Conservation (phyloP, 805 yeast species). For the Candida ficus region DNA sequence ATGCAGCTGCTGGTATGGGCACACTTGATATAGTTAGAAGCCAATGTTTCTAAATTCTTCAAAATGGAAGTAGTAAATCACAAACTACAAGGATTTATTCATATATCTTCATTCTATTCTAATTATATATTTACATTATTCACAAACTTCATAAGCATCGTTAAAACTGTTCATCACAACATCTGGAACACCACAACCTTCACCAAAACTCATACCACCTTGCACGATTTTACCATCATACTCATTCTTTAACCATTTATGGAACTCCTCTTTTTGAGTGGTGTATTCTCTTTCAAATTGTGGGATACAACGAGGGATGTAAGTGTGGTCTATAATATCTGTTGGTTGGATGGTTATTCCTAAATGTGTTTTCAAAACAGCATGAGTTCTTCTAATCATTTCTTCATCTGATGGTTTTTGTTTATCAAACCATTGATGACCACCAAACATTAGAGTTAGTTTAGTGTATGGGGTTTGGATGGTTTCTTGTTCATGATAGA, state of each 20-base stretch:
- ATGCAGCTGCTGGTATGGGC: neutral
- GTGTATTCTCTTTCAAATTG: conserved; percentile 72
- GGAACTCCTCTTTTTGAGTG: conserved; percentile 33
- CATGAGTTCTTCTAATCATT: conserved; percentile 28
- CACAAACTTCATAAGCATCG: conserved; percentile 35
- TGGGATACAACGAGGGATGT: conserved; percentile 65
- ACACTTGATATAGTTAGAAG: too few relatives aligned
- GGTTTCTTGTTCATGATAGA: conserved; percentile 19
- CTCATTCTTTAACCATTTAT: conserved; percentile 27
- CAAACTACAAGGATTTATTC: too few relatives aligned
- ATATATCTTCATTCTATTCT: too few relatives aligned
- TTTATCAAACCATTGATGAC: conserved; percentile 36
- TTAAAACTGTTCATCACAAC: conserved; percentile 62
- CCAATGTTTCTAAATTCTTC: too few relatives aligned
- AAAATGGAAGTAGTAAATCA: too few relatives aligned
- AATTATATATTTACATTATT: conserved; percentile 1
- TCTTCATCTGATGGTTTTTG: conserved; percentile 12
- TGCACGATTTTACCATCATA: conserved; percentile 42
- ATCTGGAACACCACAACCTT: conserved; percentile 88
- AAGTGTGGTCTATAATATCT: conserved; percentile 26
- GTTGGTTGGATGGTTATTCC: conserved; percentile 27
- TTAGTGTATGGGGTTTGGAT: conserved; percentile 45
- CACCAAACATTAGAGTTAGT: conserved; percentile 89
- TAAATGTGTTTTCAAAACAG: conserved; percentile 36
- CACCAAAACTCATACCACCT: conserved; percentile 79